Base-by-base conservation (phyloP, 768 basidiomycete genomes). In the Agrocybe pediades region DNA sequence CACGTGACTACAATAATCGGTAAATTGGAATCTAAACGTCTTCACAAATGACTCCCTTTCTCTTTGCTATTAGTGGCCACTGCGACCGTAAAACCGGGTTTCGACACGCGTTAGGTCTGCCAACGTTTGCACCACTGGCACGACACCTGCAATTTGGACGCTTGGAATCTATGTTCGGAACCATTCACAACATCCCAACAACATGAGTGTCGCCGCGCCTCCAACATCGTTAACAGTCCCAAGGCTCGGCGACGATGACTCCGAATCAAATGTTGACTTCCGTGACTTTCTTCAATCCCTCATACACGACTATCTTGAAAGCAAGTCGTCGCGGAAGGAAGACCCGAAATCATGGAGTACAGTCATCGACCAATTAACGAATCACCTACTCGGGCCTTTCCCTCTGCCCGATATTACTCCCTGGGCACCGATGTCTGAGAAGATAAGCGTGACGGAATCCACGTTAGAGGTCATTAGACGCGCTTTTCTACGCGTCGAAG, bases 391-490 rank as follows among this genome's bases (percentile, higher is more conserved):
- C 39, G 71, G 71, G 5, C 64, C 74, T 11, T 84, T 89, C 62
- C 84, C 84, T n/a, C 68, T 77, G 9, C 77, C 82, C n/a, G 71
- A 71, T 20, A 65, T 71, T 26, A 70, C 78, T 21, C 67, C 73
- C 2, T 88, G 85, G 82, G 71, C 70, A 39, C 74, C 76, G 9
- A 74, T 83, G 59, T 75, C 82, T 59, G 85, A 87, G 61, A 84
- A 81, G 58, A 72, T 84, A 51, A 75, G 71, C 50, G 71, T 87
- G 57, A 78, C 79, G 3, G 79, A 83, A 39, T 66, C 77, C 11
- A 77, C 81, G 5, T 68, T 88, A 41, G 78, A 83, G 21, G 71
- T 87, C 45, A 72, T 88, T 52, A 71, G 75, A 56, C 74, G 76
- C 52, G 74, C 79, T 21, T 77, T 81, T n/a, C 68, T 64, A 55